phyloP scores from a whole-genome alignment of 2,329 filamentous ascomycete genomes.

The Phaeosphaeria sp. region DNA sequence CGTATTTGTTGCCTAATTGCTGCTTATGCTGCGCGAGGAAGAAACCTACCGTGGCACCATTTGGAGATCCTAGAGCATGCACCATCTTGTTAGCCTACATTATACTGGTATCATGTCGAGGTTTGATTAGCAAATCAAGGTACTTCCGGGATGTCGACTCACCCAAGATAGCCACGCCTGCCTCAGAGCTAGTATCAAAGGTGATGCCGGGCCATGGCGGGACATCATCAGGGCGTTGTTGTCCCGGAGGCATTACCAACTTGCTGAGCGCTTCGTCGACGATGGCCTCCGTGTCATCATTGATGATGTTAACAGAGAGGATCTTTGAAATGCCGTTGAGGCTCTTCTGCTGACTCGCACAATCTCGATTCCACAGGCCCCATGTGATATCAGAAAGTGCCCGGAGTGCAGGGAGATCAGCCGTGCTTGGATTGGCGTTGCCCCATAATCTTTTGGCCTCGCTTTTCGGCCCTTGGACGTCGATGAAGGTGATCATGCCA shows the following conservation, averaged over 20 bases:
- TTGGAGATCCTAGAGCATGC: neutral
- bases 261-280: neutral
- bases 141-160: neutral
- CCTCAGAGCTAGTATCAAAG: neutral
- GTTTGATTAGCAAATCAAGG: no score
- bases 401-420: neutral
- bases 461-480: neutral
- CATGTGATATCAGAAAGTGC: neutral
- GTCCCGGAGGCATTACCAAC: neutral
- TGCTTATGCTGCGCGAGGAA: neutral
- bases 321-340: neutral
- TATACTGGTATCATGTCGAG: no score
- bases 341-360: neutral
- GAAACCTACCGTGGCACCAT: neutral
- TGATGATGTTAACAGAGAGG: neutral
- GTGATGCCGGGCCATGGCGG: neutral
- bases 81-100: neutral
- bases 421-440: neutral
- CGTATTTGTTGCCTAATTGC: neutral
- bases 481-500: neutral
- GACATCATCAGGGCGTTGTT: neutral
- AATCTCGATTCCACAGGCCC: neutral
- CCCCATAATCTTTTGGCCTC: neutral
- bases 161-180: neutral
- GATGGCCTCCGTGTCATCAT: neutral